phyloP scores from a whole-genome alignment of 176 grass and related monocot species.

The Avena atlantica region DNA sequence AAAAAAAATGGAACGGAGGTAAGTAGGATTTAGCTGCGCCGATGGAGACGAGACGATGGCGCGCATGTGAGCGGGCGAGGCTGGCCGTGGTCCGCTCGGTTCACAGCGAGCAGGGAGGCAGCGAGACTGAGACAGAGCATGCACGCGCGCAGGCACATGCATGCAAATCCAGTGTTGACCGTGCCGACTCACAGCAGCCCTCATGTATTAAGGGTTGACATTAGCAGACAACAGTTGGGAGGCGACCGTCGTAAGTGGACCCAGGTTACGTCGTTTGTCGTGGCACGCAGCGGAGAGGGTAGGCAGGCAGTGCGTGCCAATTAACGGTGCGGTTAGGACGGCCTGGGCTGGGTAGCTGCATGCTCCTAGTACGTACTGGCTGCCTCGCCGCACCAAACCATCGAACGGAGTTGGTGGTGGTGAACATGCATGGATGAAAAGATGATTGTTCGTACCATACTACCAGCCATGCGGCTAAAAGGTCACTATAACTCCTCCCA shows the following conservation, averaged over 20 bases:
- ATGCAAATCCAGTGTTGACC: neutral
- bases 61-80: too few relatives aligned
- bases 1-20: too few relatives aligned
- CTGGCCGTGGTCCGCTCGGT: too few relatives aligned
- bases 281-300: neutral
- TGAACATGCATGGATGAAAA: constrained; percentile 27
- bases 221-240: neutral
- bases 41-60: too few relatives aligned
- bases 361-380: neutral
- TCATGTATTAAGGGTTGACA: neutral
- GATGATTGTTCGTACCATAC: constrained; percentile 1
- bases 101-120: too few relatives aligned
- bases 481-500: neutral
- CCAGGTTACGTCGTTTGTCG: neutral
- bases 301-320: too few relatives aligned
- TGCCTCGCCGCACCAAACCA: too few relatives aligned
- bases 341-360: neutral
- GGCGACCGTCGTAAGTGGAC: neutral
- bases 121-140: neutral
- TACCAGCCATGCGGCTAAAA: neutral
- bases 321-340: too few relatives aligned
- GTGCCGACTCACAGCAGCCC: too few relatives aligned
- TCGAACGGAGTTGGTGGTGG: constrained; percentile 23
- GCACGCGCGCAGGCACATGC: neutral
- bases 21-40: too few relatives aligned